Percentiles rank a stretch among this genome's conserved stretches.
Conservation (phyloP, 2,329 filamentous ascomycete species). For the Verticillium albo-atrum region DNA sequence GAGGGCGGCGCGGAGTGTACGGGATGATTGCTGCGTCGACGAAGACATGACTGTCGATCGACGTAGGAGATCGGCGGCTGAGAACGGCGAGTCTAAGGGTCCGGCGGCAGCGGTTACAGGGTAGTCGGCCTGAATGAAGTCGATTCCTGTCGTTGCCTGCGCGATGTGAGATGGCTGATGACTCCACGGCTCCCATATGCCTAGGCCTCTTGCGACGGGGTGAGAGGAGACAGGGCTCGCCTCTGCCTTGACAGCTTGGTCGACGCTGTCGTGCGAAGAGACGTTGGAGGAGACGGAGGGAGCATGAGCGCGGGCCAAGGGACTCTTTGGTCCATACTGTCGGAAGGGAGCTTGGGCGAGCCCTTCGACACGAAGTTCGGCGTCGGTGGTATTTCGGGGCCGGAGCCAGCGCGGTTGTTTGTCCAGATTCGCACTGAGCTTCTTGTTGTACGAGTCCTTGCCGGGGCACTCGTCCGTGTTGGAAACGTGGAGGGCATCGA, state of each 20-base stretch:
- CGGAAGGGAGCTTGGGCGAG: constrained; percentile 35
- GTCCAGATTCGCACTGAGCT: constrained; percentile 50
- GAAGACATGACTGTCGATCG: constrained; percentile 30
- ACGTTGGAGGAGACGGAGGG: constrained; percentile 5
- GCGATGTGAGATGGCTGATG: constrained; percentile 6
- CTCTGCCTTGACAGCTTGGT: constrained; percentile 9
- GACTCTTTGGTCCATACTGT: constrained; percentile 5
- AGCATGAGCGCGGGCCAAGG: constrained; percentile 1
- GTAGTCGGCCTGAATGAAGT: not conserved
- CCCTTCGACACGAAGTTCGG: constrained; percentile 44
- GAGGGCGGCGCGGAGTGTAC: constrained; percentile 27
- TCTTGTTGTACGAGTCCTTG: constrained; percentile 56
- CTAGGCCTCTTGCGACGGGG: not conserved
- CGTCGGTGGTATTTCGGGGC: constrained; percentile 45
- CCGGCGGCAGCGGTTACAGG: not conserved
- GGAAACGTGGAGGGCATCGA: constrained; percentile 10
- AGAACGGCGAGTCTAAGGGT: not conserved
- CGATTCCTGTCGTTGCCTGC: not conserved
- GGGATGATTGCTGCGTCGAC: constrained; percentile 32
- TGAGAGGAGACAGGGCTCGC: not conserved
- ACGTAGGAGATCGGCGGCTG: constrained; percentile 20
- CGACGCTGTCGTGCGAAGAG: not conserved
- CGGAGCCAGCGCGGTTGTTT: constrained; percentile 56
- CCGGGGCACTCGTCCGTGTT: not conserved
- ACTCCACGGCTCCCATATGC: constrained; percentile 4